Evolutionary conservation across 164 flowering plant species (phyloP).

Genomic region (grape (Vitis vinifera)): DNA sequence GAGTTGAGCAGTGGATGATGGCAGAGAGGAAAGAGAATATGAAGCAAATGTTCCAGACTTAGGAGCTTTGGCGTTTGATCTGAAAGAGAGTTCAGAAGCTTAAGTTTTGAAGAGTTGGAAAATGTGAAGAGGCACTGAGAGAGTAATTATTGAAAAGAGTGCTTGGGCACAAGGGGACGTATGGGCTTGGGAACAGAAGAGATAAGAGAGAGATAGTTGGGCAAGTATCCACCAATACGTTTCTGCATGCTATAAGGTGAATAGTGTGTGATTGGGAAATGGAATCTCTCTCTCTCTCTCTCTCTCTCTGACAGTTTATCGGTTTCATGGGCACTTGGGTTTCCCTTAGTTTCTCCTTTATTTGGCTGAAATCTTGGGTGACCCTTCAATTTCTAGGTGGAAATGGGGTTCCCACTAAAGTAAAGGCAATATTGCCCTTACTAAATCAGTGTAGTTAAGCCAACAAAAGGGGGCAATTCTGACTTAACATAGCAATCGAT

Average conservation of each 20-base stretch:
- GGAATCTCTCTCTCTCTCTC: conserved; percentile 19
- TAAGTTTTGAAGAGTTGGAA: conserved; percentile 28
- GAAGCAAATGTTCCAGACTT: neutral
- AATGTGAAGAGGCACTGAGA: conserved; percentile 21
- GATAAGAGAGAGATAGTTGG: conserved; percentile 36
- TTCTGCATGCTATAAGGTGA: conserved; percentile 21
- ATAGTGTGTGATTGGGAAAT: conserved; percentile 45
- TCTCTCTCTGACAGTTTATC: conserved; percentile 15
- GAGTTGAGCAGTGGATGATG: neutral
- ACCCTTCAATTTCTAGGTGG: too few relatives aligned
- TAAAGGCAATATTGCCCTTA: too few relatives aligned
- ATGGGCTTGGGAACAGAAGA: conserved; percentile 63
- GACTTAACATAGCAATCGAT: neutral
- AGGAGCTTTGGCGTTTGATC: conserved; percentile 10
- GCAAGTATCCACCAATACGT: neutral
- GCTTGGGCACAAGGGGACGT: conserved; percentile 23
- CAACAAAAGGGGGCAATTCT: too few relatives aligned
- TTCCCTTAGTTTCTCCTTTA: conserved; percentile 13
- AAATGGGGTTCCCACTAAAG: too few relatives aligned
- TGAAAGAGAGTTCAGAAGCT: conserved; percentile 26
- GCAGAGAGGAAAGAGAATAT: neutral
- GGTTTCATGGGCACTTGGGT: conserved; percentile 24
- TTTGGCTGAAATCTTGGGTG: neutral
- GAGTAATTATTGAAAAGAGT: conserved; percentile 19
- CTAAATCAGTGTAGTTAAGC: too few relatives aligned